A percentile compares a stretch with the other conserved stretches of the same genome.
phyloP scores from a whole-genome alignment of 1,284 basidiomycete species.

The Chondrostereum purpureum region DNA sequence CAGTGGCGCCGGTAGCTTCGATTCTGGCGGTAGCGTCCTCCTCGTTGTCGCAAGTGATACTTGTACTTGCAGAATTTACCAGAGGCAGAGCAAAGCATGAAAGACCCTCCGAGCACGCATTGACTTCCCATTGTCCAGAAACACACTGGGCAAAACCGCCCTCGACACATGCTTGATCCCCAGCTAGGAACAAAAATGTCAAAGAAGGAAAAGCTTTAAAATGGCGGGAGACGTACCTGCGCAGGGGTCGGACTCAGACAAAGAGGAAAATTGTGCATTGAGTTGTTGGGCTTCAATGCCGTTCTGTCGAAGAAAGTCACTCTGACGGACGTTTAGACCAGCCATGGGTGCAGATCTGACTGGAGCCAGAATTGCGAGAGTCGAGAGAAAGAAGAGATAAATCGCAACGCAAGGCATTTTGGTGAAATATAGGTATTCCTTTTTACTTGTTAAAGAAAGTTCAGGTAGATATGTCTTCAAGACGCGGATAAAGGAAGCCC shows the following conservation, averaged over 20 bases:
- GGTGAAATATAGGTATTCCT: no score
- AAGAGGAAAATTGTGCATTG: constrained; percentile 33
- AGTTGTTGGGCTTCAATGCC: constrained; percentile 33
- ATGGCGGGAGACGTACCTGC: constrained; percentile 14
- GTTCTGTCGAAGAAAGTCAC: constrained; percentile 29
- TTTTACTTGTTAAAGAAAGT: neutral
- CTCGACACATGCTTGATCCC: constrained; percentile 31
- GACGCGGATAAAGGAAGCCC: neutral
- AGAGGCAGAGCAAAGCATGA: constrained; percentile 41
- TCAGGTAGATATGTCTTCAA: neutral
- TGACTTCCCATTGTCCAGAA: constrained; percentile 27
- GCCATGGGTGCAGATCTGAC: constrained; percentile 9
- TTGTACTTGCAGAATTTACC: constrained; percentile 40
- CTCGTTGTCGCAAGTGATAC: constrained; percentile 29
- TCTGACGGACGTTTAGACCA: constrained; percentile 6
- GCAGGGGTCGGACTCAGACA: constrained; percentile 30
- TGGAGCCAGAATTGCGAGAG: constrained; percentile 10
- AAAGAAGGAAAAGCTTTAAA: constrained; percentile 4
- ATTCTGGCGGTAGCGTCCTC: constrained; percentile 30
- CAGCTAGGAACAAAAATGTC: constrained; percentile 17
- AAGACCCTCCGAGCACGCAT: constrained; percentile 25
- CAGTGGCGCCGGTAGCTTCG: constrained; percentile 26
- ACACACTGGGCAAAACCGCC: constrained; percentile 34
- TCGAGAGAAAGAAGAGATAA: neutral
- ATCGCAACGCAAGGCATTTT: neutral